These are phyloP conservation scores for Vitis rotundifolia DNA, from an alignment of 164 flowering plant species.

Conservation along the genomic window DNA sequence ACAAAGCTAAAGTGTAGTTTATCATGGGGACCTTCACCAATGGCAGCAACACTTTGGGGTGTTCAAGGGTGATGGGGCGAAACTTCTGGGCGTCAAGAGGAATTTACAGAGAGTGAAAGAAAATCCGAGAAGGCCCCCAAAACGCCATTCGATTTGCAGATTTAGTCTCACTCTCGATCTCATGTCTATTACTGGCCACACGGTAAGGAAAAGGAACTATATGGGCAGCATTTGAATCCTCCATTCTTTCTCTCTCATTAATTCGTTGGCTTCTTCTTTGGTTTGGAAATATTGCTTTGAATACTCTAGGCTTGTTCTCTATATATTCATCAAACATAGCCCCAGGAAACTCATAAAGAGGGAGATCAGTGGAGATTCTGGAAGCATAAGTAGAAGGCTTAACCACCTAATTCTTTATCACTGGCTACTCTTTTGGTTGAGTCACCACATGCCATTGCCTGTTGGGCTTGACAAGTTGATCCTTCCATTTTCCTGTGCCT, in stretches of 20 bases:
- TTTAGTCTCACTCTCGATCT: slow-evolving; percentile 28
- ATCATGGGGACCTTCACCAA: too few species aligned
- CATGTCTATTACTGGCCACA: slow-evolving; percentile 62
- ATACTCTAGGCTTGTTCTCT: slow-evolving; percentile 65
- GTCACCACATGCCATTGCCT: slow-evolving; percentile 5
- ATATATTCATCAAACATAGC: slow-evolving; percentile 78
- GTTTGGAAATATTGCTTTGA: slow-evolving; percentile 82
- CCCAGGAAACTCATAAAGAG: slow-evolving; percentile 66
- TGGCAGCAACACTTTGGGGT: too few species aligned
- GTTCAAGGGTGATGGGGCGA: too few species aligned
- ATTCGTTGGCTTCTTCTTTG: slow-evolving; percentile 60
- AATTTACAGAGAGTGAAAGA: too few species aligned
- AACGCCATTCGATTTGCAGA: slow-evolving; percentile 32
- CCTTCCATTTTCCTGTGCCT: not conserved
- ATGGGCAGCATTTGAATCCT: slow-evolving; percentile 70
- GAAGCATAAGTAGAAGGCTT: slow-evolving; percentile 39
- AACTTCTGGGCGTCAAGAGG: too few species aligned
- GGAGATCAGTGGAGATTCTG: slow-evolving; percentile 57
- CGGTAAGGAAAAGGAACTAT: slow-evolving; percentile 55
- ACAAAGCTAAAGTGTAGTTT: too few species aligned
- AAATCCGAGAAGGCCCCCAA: too few species aligned
- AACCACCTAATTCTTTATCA: slow-evolving; percentile 15
- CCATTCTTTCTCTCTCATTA: slow-evolving; percentile 82
- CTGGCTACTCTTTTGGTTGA: not conserved
- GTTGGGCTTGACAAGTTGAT: not conserved